Base-by-base conservation (phyloP, 1,139 yeast genomes). In the Ogataea hybrid region DNA sequence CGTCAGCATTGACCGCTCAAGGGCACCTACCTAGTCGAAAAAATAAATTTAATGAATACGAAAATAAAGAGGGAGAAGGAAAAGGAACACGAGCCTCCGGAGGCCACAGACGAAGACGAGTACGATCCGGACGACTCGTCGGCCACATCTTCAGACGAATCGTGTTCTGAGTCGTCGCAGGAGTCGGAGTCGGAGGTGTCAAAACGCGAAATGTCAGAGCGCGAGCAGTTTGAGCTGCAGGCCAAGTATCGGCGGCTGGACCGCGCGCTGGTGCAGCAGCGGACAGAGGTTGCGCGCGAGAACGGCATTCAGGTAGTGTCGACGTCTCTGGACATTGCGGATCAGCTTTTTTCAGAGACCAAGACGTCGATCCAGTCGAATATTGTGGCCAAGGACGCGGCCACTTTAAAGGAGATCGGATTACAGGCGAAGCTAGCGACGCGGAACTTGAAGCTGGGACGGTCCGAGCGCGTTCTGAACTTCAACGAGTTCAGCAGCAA, bases 381-480 rank as follows among this genome's bases (percentile, higher is more conserved):
- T 40, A 49, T 74, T 6, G 67, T 69, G 32, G 74, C 76, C 0
- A 66, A 70, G 42, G 80, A 75, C 54, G 64, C 79, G 1, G 65
- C 68, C 31, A 68, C 74, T 12, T 57, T 74, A 47, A 59, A 64
- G 18, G 70, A 64, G 41, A 64, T 73, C 18, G 68, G 75, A 37
- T 69, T 69, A 41, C 63, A 73, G 44, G 69, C 77, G n/a, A 68
- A 70, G 34, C 55, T 73, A 22, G 83, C 84, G 42, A 78, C 85
- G 2, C 69, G 77, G 39, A 81, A 79, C 58, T 53, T 81, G 48
- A 74, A 73, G 42, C 63, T 81, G 33, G 85, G 81, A 1, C 73
- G 73, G 35, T 67, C 73, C 6, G 79, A 75, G 6, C 67, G 71
- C 7, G 63, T 76, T 2, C 57, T 84, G 8, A 71, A 70, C 46